Evolutionary conservation across 495 filamentous ascomycete species (phyloP), one percentile per base, ranked within the genome.

Genomic region (Xylaria curta): DNA sequence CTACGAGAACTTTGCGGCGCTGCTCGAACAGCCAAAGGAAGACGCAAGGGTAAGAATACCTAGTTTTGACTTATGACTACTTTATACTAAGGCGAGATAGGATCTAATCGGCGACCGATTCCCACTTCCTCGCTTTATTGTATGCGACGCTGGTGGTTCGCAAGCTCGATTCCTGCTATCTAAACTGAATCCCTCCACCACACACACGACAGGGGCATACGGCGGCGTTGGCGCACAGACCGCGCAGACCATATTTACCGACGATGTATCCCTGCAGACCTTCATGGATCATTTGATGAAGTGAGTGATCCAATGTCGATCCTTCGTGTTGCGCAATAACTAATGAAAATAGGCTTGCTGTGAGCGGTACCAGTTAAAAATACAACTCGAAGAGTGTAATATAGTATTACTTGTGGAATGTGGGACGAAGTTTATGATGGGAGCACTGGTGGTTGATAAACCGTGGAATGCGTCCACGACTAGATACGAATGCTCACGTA

Each of bases 261-360:
- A 99, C 76, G 97, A 99, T 82, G 97, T 99, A 65, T 97, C 94
- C 28, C 84, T 99, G 78, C 96, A 98, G 82, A 98, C 95, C 8
- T 99, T 99, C 79, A 99, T 98, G 96, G 97, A 99, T 74, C 93
- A 97, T 85, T 83, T 99, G 79, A 99, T 99, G 97, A 99, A 99
- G 94, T 95, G 82, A 85, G 92, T 85, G 4, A 56, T 38, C 24
- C 0, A 46, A 4, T 13, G 68, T 42, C 21, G 44, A 12, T 21
- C 24, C 15, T 36, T 19, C 44, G 24, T 0, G 47, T 49, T 4
- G 26, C 19, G 69, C 33, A 65, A 71, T 66, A 56, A 68, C 70
- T 75, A 46, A 79, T 64, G 72, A n/a, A 59, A 8, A 36, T 63
- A 85, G 84, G 75, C 72, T 89, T 76, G 87, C 87, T 19, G 87